phyloP scores from a whole-genome alignment of 225 moss, liverwort and hornwort genomes.

The Neckera pumila region DNA sequence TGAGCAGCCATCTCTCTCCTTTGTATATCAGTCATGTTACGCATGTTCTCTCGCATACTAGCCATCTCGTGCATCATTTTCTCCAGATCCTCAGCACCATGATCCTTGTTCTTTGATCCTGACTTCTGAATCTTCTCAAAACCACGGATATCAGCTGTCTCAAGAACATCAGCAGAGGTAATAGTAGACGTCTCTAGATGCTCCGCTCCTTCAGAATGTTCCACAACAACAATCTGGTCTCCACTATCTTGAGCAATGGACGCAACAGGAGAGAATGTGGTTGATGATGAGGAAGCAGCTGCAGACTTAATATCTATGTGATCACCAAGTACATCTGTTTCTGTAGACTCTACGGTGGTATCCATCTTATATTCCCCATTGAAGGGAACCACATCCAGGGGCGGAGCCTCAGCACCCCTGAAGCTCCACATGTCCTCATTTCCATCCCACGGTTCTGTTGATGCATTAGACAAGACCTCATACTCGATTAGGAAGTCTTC shows the following conservation, averaged over 20 bases:
- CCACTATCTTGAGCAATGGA: constrained; percentile 10
- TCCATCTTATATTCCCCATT: constrained; percentile 3
- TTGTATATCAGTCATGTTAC: constrained; percentile 70
- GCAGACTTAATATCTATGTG: not conserved
- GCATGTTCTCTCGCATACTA: constrained; percentile 83
- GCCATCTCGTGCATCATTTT: constrained; percentile 89
- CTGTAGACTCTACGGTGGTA: not conserved
- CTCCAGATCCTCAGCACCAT: constrained; percentile 60
- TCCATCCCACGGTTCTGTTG: constrained; percentile 91
- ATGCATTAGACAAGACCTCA: constrained; percentile 89
- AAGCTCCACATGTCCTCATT: constrained; percentile 77
- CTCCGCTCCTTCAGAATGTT: constrained; percentile 24
- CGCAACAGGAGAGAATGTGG: not conserved
- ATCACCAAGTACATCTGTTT: not conserved
- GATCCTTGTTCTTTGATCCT: constrained; percentile 13
- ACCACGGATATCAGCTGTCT: not conserved
- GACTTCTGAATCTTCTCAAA: constrained; percentile 10
- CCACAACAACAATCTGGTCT: constrained; percentile 27
- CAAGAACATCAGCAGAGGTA: not conserved
- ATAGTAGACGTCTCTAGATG: constrained; percentile 4
- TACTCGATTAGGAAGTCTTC: constrained; percentile 87
- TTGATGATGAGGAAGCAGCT: constrained; percentile 21
- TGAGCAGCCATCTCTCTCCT: constrained; percentile 85
- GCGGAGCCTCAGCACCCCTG: constrained; percentile 28
- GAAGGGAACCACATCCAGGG: constrained; percentile 25